phyloP scores from a whole-genome alignment of 352 stramenopile genomes.

The Globisporangium cylindrosporum region DNA sequence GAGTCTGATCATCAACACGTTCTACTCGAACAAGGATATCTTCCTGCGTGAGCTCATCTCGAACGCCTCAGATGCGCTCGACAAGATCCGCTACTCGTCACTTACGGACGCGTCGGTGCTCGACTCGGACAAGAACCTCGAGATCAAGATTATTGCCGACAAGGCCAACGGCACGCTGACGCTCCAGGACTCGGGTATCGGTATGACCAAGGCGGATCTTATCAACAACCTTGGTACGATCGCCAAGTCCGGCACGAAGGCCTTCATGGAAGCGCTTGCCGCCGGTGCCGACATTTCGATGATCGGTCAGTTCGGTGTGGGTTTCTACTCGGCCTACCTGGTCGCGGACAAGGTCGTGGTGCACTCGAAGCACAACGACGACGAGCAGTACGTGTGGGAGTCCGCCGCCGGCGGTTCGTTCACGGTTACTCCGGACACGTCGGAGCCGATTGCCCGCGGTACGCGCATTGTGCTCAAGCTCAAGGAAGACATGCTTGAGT shows the following conservation, averaged over 20 bases:
- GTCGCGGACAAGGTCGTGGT: slow-evolving; percentile 99
- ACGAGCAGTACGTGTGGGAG: slow-evolving; percentile 97
- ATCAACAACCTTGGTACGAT: slow-evolving; percentile 99
- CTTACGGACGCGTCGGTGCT: slow-evolving; percentile 96
- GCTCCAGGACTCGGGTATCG: slow-evolving; percentile 98
- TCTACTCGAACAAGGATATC: slow-evolving; percentile 99
- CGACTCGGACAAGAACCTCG: slow-evolving; percentile 95
- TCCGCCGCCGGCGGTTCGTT: slow-evolving; percentile 98
- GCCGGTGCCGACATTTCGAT: slow-evolving; percentile 98
- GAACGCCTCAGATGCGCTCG: slow-evolving; percentile 95
- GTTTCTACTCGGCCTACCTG: slow-evolving; percentile 99
- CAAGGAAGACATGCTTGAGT: slow-evolving; percentile 99
- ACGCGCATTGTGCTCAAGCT: slow-evolving; percentile 97
- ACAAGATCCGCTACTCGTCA: slow-evolving; percentile 98
- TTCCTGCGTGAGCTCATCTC: slow-evolving; percentile 97
- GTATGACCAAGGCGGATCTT: slow-evolving; percentile 99
- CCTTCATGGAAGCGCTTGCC: slow-evolving; percentile 98
- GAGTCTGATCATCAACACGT: slow-evolving; percentile 98
- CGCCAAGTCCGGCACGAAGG: slow-evolving; percentile 99
- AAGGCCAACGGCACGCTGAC: slow-evolving; percentile 99
- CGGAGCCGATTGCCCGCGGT: slow-evolving; percentile 86
- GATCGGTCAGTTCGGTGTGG: slow-evolving; percentile 99
- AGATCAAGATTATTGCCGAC: slow-evolving; percentile 99
- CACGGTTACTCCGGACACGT: slow-evolving; percentile 91
- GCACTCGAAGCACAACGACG: slow-evolving; percentile 98